Evolutionary conservation across 148 eudicot species (phyloP).

Genomic region (Vaccinium darrowii): DNA sequence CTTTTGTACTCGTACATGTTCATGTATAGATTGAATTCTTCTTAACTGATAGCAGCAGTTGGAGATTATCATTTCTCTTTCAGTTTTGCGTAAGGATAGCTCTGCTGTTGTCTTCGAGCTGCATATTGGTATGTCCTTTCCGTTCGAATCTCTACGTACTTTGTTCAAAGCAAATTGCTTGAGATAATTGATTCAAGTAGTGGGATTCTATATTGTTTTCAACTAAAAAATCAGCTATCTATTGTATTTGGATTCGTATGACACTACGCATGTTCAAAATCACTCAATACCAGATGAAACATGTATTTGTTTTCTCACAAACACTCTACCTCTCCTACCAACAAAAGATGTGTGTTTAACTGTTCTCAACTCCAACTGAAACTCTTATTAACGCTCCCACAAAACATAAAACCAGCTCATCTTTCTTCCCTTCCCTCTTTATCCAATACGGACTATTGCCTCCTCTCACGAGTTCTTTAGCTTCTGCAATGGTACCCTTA

Average conservation of each 20-base stretch:
- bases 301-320: not conserved
- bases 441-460: not conserved
- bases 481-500: not conserved
- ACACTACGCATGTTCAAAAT: not conserved
- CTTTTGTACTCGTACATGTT: not conserved
- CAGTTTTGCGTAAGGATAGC: not conserved
- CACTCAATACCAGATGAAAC: not conserved
- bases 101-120: not conserved
- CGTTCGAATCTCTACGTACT: not conserved
- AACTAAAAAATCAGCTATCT: not conserved
- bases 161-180: not conserved
- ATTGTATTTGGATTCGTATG: not conserved
- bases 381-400: not conserved
- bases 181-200: not conserved
- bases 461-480: not conserved
- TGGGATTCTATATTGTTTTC: not conserved
- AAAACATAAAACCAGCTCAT: not conserved
- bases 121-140: slow-evolving; percentile 7
- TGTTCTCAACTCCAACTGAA: slow-evolving; percentile 1
- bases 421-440: not conserved
- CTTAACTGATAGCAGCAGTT: not conserved
- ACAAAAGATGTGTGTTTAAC: not conserved
- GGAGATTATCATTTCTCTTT: not conserved
- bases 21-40: not conserved
- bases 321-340: not conserved